A percentile compares a stretch with the other conserved stretches of the same genome.
Evolutionary conservation across 139 green algal species (phyloP).

Genomic region (Mesotaenium endlicherianum): DNA sequence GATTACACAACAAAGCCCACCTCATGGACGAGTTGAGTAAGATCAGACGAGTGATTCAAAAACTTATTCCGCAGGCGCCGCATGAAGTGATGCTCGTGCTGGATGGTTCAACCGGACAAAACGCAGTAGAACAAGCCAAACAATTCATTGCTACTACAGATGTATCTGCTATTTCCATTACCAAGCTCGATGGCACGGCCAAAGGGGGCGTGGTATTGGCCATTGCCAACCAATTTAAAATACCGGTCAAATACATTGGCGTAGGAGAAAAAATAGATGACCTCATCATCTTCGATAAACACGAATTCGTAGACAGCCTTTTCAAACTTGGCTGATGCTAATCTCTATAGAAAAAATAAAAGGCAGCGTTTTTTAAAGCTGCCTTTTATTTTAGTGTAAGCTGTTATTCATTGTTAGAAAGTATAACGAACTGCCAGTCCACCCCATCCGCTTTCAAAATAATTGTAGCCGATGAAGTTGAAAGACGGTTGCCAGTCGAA

Average conservation of each 20-base stretch:
- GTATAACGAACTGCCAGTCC: too few species aligned
- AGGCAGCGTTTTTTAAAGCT: too few species aligned
- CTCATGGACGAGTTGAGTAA: constrained; percentile 82
- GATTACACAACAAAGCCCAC: constrained; percentile 3
- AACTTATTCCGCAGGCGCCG: constrained; percentile 54
- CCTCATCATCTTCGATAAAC: too few species aligned
- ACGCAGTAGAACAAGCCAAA: constrained; percentile 68
- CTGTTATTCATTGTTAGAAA: too few species aligned
- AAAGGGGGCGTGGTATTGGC: not conserved
- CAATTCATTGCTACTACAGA: not conserved
- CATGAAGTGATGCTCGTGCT: constrained; percentile 81
- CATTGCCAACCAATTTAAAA: not conserved
- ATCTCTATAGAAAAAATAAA: too few species aligned
- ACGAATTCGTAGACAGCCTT: too few species aligned
- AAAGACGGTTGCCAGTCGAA: too few species aligned
- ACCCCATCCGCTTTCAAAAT: too few species aligned
- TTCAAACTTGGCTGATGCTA: too few species aligned
- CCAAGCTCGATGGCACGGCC: not conserved
- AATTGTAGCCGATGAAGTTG: too few species aligned
- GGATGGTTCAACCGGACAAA: constrained; percentile 89
- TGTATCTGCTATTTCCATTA: not conserved
- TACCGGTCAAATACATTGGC: not conserved
- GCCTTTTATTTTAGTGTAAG: too few species aligned
- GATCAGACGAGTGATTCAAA: constrained; percentile 57
- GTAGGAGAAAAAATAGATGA: too few species aligned